Base-by-base conservation (phyloP, 352 stramenopile species). In the Phytophthora parvispora region DNA sequence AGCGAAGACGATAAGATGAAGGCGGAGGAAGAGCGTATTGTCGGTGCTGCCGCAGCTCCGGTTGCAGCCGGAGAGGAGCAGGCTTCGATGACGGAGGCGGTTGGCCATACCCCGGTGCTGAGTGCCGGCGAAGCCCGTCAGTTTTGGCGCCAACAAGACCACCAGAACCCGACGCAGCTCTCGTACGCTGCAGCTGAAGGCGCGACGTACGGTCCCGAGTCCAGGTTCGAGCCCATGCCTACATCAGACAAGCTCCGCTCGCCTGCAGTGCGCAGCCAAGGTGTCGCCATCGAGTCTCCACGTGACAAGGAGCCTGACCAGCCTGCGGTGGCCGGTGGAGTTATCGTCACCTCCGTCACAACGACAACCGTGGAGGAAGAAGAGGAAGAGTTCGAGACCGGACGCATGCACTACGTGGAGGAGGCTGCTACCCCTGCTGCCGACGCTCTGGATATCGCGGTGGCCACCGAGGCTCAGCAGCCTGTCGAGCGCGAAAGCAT, bases 321-420 rank as follows among this genome's bases (percentile, higher is more conserved):
- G 25, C 15, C 18, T 24, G 15, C 29, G 0, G 15, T 9, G 5
- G 25, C 28, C 28, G 18, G 31, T 10, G 47, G 22, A 20, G 24
- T 25, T 22, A 27, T 67, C 3, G 20, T 58, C 31, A 67, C 64
- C 47, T 51, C 69, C 12, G 22, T 54, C 20, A 75, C 32, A 0
- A 45, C 68, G n/a, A 70, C 64, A 1, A 60, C 52, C 4, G 50
- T 58, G n/a, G 45, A 63, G 45, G 42, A 64, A 1, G 64, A 70
- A 31, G 57, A 72, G 10, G 57, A 72, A 15, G 64, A 56, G 40
- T 48, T 64, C 20, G 53, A 67, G 2, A 40, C 28, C 3, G 36
- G 12, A 6, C 32, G 25, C 12, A 7, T 58, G 6, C 38, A 66
- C 12, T 24, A 25, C 7, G 20, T n/a, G 18, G 38, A 43, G 18